These are phyloP conservation scores for Simplicillium sp. DNA, from an alignment of 2,329 filamentous ascomycete species.

Conservation along the genomic window DNA sequence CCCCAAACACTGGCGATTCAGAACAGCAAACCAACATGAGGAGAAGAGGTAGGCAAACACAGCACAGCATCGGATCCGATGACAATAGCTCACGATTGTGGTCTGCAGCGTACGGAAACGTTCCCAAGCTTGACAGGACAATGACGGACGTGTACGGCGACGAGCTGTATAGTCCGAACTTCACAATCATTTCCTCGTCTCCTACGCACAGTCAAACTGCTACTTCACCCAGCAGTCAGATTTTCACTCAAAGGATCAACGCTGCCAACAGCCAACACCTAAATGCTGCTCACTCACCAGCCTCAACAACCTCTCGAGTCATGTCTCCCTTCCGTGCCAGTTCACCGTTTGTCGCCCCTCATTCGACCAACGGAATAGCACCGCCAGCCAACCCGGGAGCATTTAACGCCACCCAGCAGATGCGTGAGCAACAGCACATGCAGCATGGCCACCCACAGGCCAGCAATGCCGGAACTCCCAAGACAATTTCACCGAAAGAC, in stretches of 20 bases:
- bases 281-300: constrained; percentile 44
- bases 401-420: constrained; percentile 46
- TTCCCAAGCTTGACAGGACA: constrained; percentile 74
- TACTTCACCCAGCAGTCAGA: constrained; percentile 40
- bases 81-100: constrained; percentile 50
- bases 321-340: constrained; percentile 74
- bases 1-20: constrained; percentile 40
- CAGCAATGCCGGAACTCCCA: constrained; percentile 36
- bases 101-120: constrained; percentile 41
- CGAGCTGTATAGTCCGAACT: constrained; percentile 70
- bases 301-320: constrained; percentile 45
- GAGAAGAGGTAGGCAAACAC: constrained; percentile 36
- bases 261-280: constrained; percentile 69
- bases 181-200: constrained; percentile 47
- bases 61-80: neutral
- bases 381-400: constrained; percentile 11
- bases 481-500: constrained; percentile 93
- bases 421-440: constrained; percentile 34
- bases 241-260: constrained; percentile 69
- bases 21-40: constrained; percentile 39
- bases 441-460: neutral
- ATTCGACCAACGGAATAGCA: constrained; percentile 30
- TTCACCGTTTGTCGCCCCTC: constrained; percentile 47
- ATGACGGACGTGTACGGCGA: constrained; percentile 81
- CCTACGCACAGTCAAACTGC: constrained; percentile 35